Evolutionary conservation across 176 grass and related monocot genomes (phyloP).

Genomic region (sorghum (Sorghum bicolor)): DNA sequence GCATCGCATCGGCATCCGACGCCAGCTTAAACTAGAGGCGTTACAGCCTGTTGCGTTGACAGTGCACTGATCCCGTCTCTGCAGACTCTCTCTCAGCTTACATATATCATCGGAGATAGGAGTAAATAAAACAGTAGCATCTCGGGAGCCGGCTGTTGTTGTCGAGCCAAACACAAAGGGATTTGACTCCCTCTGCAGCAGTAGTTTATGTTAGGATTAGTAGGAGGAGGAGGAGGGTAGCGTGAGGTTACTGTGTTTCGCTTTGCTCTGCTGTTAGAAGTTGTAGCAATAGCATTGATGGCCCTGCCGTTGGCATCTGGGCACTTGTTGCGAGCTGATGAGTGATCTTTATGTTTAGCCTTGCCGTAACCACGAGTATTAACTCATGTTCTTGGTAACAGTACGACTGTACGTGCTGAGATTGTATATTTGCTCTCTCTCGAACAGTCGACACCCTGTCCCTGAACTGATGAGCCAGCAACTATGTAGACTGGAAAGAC

Average conservation of each 20-base stretch:
- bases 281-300: conserved; percentile 3
- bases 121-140: not conserved
- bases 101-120: not conserved
- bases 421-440: not conserved
- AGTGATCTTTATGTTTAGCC: not conserved
- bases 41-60: conserved; percentile 40
- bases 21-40: not conserved
- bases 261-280: not conserved
- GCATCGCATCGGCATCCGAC: not conserved
- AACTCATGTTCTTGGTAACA: not conserved
- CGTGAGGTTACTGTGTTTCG: not conserved
- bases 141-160: not conserved
- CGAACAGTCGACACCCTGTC: not conserved
- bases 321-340: not conserved
- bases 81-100: not conserved
- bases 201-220: no score
- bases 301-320: conserved; percentile 17
- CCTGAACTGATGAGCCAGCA: not conserved
- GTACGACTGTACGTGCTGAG: not conserved
- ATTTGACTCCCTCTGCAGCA: not conserved
- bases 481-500: not conserved
- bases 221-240: no score
- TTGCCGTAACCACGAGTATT: not conserved
- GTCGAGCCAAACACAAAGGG: not conserved
- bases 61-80: not conserved